Conservation (phyloP, 1,284 basidiomycete genomes). For the Papiliotrema laurentii region DNA sequence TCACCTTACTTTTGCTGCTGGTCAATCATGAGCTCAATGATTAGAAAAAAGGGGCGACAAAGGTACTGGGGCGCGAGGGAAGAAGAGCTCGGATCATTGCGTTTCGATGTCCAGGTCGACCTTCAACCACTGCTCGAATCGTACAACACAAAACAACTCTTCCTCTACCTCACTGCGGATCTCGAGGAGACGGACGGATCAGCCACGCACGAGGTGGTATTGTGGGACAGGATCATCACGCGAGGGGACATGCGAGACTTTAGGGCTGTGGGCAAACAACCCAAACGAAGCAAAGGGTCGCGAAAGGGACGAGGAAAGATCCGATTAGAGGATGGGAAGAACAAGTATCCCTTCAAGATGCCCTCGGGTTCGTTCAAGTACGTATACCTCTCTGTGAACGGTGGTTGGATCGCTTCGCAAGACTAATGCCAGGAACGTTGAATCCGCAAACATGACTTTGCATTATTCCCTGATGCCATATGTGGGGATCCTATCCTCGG, state of each 20-base stretch:
- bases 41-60: constrained; percentile 36
- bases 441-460: constrained; percentile 42
- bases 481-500: constrained; percentile 45
- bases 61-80: constrained; percentile 32
- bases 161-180: constrained; percentile 46
- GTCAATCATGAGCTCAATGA: too few relatives aligned
- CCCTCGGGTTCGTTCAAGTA: constrained; percentile 44
- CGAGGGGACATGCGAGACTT: constrained; percentile 36
- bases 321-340: constrained; percentile 38
- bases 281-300: constrained; percentile 5
- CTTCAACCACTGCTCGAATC: constrained; percentile 43
- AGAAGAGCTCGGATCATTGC: constrained; percentile 43
- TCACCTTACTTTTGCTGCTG: too few relatives aligned
- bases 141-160: constrained; percentile 51
- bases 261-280: constrained; percentile 27
- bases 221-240: constrained; percentile 49
- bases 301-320: constrained; percentile 32
- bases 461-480: constrained; percentile 50
- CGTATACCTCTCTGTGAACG: constrained; percentile 15
- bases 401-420: background rate
- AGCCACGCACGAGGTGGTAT: constrained; percentile 39
- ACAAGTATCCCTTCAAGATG: constrained; percentile 43
- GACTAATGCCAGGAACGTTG: constrained; percentile 25
- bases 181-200: constrained; percentile 27
- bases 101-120: constrained; percentile 47